Conservation (phyloP, 2,329 filamentous ascomycete genomes). For the Fusarium praegraminearum region DNA sequence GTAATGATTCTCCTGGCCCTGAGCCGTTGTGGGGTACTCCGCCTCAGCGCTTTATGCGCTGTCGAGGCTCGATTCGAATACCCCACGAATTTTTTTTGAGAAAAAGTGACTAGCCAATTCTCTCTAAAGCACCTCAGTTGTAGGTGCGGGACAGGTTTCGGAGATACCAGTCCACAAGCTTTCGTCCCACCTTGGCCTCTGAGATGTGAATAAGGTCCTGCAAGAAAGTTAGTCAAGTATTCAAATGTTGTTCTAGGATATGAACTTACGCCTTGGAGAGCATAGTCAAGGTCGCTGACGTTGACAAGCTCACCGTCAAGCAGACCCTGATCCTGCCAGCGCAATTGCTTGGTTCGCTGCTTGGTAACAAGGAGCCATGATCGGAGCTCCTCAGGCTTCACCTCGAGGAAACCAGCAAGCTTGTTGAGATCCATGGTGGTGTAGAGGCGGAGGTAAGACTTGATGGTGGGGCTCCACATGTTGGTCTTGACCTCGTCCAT, state of each 20-base stretch:
- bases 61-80: slow-evolving; percentile 27
- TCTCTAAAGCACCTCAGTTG: slow-evolving; percentile 58
- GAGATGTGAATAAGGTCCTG: slow-evolving; percentile 98
- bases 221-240: slow-evolving; percentile 11
- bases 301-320: slow-evolving; percentile 94
- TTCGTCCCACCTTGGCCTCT: slow-evolving; percentile 96
- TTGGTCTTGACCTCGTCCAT: slow-evolving; percentile 99
- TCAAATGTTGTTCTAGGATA: neutral
- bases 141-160: slow-evolving; percentile 96
- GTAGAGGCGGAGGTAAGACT: slow-evolving; percentile 98
- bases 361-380: slow-evolving; percentile 97
- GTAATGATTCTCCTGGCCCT: slow-evolving; percentile 38
- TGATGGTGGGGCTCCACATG: slow-evolving; percentile 97
- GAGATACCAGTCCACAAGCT: slow-evolving; percentile 98
- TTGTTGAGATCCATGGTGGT: slow-evolving; percentile 99
- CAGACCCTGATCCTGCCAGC: slow-evolving; percentile 89
- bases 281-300: slow-evolving; percentile 96
- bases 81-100: slow-evolving; percentile 34
- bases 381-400: slow-evolving; percentile 94
- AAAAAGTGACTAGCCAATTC: slow-evolving; percentile 45
- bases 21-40: slow-evolving; percentile 31
- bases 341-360: slow-evolving; percentile 95
- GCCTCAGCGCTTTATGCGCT: slow-evolving; percentile 16
- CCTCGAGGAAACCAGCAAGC: slow-evolving; percentile 95
- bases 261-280: slow-evolving; percentile 85